Conservation (phyloP, 2,329 filamentous ascomycete species). For the Lasiodiplodia hormozganensis region DNA sequence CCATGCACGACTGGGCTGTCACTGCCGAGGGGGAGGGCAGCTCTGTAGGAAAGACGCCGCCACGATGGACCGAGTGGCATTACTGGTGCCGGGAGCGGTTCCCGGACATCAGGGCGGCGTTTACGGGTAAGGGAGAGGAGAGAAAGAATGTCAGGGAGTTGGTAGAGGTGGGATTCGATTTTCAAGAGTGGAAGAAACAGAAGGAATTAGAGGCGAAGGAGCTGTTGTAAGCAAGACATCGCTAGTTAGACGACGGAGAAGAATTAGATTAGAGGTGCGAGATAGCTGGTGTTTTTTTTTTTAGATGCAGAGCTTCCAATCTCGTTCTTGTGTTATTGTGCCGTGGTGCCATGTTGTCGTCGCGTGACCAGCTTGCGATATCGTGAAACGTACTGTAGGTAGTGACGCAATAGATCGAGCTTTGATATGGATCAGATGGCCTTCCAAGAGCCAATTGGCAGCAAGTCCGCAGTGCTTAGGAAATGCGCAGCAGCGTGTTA, state of each 20-base stretch:
- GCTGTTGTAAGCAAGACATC: constrained; percentile 21
- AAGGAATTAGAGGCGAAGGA: constrained; percentile 30
- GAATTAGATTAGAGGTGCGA: not conserved
- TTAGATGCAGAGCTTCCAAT: not conserved
- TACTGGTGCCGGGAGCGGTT: constrained; percentile 76
- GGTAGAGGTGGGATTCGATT: constrained; percentile 67
- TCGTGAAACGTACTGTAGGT: not conserved
- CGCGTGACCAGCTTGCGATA: not conserved
- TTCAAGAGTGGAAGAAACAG: constrained; percentile 40
- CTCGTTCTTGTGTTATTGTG: not conserved
- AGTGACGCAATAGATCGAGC: not conserved
- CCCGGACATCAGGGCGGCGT: constrained; percentile 73
- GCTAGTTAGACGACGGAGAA: not conserved
- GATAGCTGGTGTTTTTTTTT: not conserved
- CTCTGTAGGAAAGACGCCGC: constrained; percentile 68
- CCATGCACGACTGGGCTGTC: constrained; percentile 67
- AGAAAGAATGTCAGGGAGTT: constrained; percentile 66
- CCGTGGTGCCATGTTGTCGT: not conserved
- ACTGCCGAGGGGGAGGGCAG: constrained; percentile 53
- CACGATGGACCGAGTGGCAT: constrained; percentile 73
- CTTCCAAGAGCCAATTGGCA: not conserved
- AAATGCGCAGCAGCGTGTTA: not conserved
- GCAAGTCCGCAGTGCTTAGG: not conserved
- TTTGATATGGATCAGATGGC: not conserved
- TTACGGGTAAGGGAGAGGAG: constrained; percentile 68